phyloP scores from a whole-genome alignment of 495 filamentous ascomycete genomes.

The Cercophora sp. region DNA sequence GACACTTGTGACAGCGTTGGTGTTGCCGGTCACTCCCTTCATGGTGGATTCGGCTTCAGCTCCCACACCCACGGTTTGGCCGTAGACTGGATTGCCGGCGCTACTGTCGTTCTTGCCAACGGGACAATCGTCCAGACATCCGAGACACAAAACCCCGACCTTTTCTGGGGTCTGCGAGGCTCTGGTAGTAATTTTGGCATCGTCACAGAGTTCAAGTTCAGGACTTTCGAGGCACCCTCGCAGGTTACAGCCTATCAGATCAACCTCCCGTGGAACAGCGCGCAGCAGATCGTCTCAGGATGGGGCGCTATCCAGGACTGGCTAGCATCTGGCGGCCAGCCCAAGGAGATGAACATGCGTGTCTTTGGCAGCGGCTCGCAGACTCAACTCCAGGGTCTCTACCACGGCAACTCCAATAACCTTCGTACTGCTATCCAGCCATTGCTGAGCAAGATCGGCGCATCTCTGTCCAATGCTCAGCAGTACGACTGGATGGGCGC shows the following conservation, averaged over 20 bases:
- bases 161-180: conserved; percentile 44
- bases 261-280: conserved; percentile 36
- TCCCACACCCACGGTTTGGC: conserved; percentile 43
- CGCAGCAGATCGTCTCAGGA: conserved; percentile 27
- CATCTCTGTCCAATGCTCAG: conserved; percentile 29
- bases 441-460: conserved; percentile 32
- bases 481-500: conserved; percentile 41
- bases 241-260: conserved; percentile 38
- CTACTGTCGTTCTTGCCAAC: conserved; percentile 43
- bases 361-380: conserved; percentile 37
- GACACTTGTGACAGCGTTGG: conserved; percentile 31
- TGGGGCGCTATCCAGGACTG: conserved; percentile 34
- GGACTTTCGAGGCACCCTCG: conserved; percentile 40
- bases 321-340: conserved; percentile 31
- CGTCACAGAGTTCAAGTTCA: conserved; percentile 38
- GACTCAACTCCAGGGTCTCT: conserved; percentile 41
- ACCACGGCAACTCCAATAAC: conserved; percentile 32
- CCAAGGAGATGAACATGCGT: conserved; percentile 43
- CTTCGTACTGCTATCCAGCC: conserved; percentile 35
- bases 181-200: conserved; percentile 43
- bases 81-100: conserved; percentile 40
- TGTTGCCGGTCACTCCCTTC: conserved; percentile 40
- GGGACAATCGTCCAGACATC: conserved; percentile 35
- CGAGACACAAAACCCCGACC: conserved; percentile 36
- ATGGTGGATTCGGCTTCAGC: conserved; percentile 45